Evolutionary conservation across 768 basidiomycete genomes (phyloP), one percentile per base, ranked within the genome.

Genomic region (Tephrocybe rancida): DNA sequence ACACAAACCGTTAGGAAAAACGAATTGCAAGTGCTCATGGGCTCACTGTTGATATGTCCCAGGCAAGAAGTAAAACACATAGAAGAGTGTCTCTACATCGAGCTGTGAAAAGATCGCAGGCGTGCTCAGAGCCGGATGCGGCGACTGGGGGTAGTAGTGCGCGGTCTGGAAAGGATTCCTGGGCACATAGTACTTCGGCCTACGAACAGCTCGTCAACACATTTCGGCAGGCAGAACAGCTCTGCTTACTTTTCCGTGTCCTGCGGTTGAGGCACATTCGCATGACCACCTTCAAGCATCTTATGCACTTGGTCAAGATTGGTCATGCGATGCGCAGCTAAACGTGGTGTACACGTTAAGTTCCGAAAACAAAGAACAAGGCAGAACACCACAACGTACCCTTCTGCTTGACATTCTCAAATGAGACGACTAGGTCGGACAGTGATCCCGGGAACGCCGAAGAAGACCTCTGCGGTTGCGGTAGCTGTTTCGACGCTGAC

Each of bases 1-100:
- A 45, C 35, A 34, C 18, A 41, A 41, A 30, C 43, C 43, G 37
- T 50, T 45, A 25, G 59, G 59, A 32, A 41, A 25, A 50, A 24
- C 37, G 32, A 45, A 30, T 39, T 25, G 52, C 44, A 44, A 27
- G 41, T 8, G 11, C 14, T 35, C 29, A 30, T 9, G 21, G 5
- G 78, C 88, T 63, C 67, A 96, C 93, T 99, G 97, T 69, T 95
- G 93, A 76, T 98, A 98, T 61, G 96, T 97, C 53, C 95, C 95
- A 10, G 95, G 93, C 45, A 91, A 84, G 75, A 92, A 98, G 76
- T 99, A 99, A 73, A 99, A 99, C 64, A 98, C 90, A 74, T 95
- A 99, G 73, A 99, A 98, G 9, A 98, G 77, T 18, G 96, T 98
- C 74, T 99, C 97, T 44, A 97, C 87, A 59, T 99, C 97, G 56